phyloP scores from a whole-genome alignment of 768 basidiomycete genomes.

The Lepiota venenata region DNA sequence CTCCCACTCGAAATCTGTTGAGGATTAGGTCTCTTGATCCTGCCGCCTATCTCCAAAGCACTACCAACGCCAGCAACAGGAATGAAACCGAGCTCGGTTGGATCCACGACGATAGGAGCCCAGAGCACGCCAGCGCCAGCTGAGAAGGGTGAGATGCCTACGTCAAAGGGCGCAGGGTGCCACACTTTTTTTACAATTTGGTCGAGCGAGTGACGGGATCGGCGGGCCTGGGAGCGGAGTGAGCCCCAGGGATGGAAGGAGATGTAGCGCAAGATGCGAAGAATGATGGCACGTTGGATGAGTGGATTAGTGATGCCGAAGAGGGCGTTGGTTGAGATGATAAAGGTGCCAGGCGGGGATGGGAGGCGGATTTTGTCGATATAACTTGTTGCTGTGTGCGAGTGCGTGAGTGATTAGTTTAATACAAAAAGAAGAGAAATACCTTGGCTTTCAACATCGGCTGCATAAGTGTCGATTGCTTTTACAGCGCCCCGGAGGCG shows the following conservation, averaged over 20 bases:
- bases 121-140: slow-evolving; percentile 65
- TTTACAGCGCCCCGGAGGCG: slow-evolving; percentile 35
- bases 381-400: slow-evolving; percentile 31
- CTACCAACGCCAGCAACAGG: too few relatives aligned
- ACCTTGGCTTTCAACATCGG: slow-evolving; percentile 47
- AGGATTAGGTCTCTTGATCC: slow-evolving; percentile 8
- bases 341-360: slow-evolving; percentile 48
- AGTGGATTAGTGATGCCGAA: slow-evolving; percentile 28
- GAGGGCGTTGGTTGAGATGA: slow-evolving; percentile 38
- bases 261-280: slow-evolving; percentile 62
- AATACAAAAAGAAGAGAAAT: slow-evolving; percentile 1
- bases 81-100: neutral
- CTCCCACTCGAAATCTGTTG: slow-evolving; percentile 7
- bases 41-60: slow-evolving; percentile 2
- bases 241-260: slow-evolving; percentile 81
- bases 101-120: slow-evolving; percentile 44
- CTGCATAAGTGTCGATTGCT: slow-evolving; percentile 30
- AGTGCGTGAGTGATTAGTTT: slow-evolving; percentile 28
- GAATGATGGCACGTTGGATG: slow-evolving; percentile 39
- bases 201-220: slow-evolving; percentile 42
- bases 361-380: slow-evolving; percentile 32
- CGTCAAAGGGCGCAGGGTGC: slow-evolving; percentile 25
- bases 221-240: slow-evolving; percentile 53
- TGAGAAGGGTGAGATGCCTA: slow-evolving; percentile 34
- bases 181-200: slow-evolving; percentile 51